phyloP scores from a whole-genome alignment of 257 asterid genomes.

The Schizonepeta tenuifolia region DNA sequence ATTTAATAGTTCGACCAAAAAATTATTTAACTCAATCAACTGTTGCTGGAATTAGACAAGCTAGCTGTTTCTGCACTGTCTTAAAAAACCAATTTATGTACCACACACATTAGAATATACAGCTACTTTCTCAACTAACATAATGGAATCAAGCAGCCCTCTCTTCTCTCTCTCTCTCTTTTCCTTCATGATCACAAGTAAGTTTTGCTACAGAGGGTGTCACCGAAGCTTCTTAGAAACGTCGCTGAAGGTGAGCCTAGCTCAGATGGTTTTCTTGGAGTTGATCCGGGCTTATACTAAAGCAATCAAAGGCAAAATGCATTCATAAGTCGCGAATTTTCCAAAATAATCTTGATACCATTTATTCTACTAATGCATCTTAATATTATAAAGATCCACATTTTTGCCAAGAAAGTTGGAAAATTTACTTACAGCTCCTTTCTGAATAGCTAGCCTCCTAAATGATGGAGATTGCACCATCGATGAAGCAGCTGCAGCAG shows the following conservation, averaged over 20 bases:
- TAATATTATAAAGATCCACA: background rate
- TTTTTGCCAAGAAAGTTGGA: background rate
- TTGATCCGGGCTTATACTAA: slow-evolving; percentile 45
- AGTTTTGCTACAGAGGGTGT: slow-evolving; percentile 35
- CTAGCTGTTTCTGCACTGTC: slow-evolving; percentile 19
- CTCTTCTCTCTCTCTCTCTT: slow-evolving; percentile 2
- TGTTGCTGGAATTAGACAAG: background rate
- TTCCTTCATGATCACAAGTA: slow-evolving; percentile 3
- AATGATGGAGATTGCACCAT: slow-evolving; percentile 83
- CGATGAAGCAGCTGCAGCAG: slow-evolving; percentile 93
- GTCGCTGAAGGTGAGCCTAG: slow-evolving; percentile 35
- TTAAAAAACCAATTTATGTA: background rate
- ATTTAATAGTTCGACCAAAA: background rate
- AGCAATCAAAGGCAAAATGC: background rate
- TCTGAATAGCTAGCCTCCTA: slow-evolving; percentile 60
- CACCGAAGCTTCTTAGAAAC: slow-evolving; percentile 42
- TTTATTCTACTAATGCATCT: background rate
- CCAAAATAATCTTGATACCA: background rate
- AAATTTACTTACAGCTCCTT: slow-evolving; percentile 65
- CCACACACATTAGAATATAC: slow-evolving; percentile 28
- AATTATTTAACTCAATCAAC: background rate
- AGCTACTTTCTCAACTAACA: slow-evolving; percentile 13
- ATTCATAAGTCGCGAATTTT: background rate
- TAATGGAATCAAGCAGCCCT: slow-evolving; percentile 13
- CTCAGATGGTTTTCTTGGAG: slow-evolving; percentile 55